These are phyloP conservation scores for Saprolegnia parasitica DNA, from an alignment of 352 stramenopile species.

Conservation along the genomic window DNA sequence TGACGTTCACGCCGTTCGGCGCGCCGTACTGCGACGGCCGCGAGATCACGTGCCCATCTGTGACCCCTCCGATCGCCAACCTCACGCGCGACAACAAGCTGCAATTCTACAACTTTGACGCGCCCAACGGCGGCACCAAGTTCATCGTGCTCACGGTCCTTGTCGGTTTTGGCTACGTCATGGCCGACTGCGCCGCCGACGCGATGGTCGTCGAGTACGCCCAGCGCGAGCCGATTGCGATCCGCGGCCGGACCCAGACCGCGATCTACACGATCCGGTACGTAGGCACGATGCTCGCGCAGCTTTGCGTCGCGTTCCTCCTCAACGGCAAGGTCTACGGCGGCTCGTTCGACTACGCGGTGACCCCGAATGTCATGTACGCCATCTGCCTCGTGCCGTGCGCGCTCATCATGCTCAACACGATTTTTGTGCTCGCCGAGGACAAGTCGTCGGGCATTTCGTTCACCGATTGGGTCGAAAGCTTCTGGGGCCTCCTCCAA, in stretches of 20 bases:
- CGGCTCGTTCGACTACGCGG: slow-evolving; percentile 29
- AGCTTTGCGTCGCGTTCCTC: slow-evolving; percentile 31
- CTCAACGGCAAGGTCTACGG: slow-evolving; percentile 31
- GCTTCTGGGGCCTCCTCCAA: slow-evolving; percentile 8
- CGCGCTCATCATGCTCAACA: slow-evolving; percentile 35
- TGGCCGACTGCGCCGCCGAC: slow-evolving; percentile 32
- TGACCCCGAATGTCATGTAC: slow-evolving; percentile 32
- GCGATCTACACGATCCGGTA: slow-evolving; percentile 41
- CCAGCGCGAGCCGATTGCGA: slow-evolving; percentile 33
- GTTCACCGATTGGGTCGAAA: slow-evolving; percentile 31
- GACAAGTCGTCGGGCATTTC: slow-evolving; percentile 37
- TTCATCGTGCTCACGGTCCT: slow-evolving; percentile 57
- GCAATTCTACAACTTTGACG: slow-evolving; percentile 33
- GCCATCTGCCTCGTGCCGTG: slow-evolving; percentile 33
- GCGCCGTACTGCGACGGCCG: slow-evolving; percentile 37
- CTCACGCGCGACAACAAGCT: not conserved
- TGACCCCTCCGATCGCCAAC: not conserved
- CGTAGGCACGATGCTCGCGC: slow-evolving; percentile 38
- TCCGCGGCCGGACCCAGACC: slow-evolving; percentile 35
- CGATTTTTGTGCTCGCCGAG: slow-evolving; percentile 48
- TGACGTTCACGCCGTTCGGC: slow-evolving; percentile 35
- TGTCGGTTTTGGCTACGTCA: slow-evolving; percentile 47
- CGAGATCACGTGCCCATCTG: too few species aligned
- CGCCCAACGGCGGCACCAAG: slow-evolving; percentile 37
- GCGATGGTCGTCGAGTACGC: slow-evolving; percentile 37